Base-by-base conservation (phyloP, 176 grass and related monocot species). In the Phoenix dactylifera region DNA sequence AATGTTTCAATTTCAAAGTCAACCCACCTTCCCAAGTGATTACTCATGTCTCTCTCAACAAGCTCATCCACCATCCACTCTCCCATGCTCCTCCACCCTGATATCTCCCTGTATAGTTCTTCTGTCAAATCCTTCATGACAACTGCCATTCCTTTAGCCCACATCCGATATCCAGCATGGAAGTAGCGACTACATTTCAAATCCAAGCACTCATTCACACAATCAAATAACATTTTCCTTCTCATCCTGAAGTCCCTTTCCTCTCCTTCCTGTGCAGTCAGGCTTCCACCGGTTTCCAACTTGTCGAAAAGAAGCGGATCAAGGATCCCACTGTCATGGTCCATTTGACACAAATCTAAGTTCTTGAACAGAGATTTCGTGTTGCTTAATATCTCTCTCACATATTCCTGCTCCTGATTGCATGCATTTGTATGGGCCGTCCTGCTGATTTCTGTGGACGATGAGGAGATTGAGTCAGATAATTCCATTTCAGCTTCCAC, bases 31-130 rank as follows among this genome's bases (percentile, higher is more conserved):
- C 83, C 90, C 23, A 95, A 64, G 15, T 72, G 69, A 18, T 51
- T 73, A 65, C 78, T 82, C 93, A 97, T 97, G 68, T 88, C 87
- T 52, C 82, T 91, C 54, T 82, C 81, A 26, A 97, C 81, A 81
- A 92, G 76, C 22, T 85, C 79, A 72, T 91, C 78, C 5, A 83
- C 86, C 26, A 79, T 77, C 71, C 60, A 74, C 16, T 83, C 73
- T 2, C 72, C 66, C 93, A 85, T 98, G 66, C 62, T 50, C 70
- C 73, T 92, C 84, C 84, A 91, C 18, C 48, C 65, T 15, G 39
- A 63, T 30, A 91, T 85, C 59, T 85, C 84, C 28, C 73, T 72
- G 58, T 66, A 83, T 28, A 97, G 24, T 49, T 76, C 60, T 24
- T 68, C 70, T 52, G 74, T 58, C 6, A 85, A 30, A 16, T 55